Evolutionary conservation across 371 early-diverging fungal species (phyloP), one percentile per base, ranked within the genome.

Genomic region (Apophysomyces trapeziformis): DNA sequence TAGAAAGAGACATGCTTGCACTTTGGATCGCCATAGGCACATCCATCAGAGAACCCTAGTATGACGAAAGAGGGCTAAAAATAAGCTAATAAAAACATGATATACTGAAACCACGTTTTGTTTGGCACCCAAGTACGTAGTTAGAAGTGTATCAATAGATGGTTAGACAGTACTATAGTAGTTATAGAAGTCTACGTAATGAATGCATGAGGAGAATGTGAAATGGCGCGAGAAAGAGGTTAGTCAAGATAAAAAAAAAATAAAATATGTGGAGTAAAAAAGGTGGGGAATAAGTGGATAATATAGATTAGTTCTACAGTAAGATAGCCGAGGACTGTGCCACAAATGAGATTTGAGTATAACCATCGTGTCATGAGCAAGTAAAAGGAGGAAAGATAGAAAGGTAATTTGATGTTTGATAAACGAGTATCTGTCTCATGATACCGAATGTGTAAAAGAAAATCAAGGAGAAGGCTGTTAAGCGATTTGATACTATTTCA

Each of bases 231-330:
- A 13, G 16, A 18, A 12, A 13, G 54, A 50, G 18, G 16, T 9
- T 4, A 9, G 7, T 21, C 16, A 21, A 50, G 21, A 50, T 18
- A 18, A 50, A 9, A 21, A 50, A 9, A 21, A 4, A 50, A 50
- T 21, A 26, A 50, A 50, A 50, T 50, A 50, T 50, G 54, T 50
- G 54, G 54, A 50, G 54, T 50, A 50, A 50, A 50, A 50, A 50
- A 50, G 54, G n/a, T n/a, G 54, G 54, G 54, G 54, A 50, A 26
- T 21, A 18, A 16, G 9, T 41, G 13, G 41, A 8, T 8, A 41
- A 3, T 8, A 13, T 41, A 41, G 13, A 41, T 41, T 13, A 21
- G 7, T 21, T 50, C 54, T 50, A 16, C 54, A 50, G n/a, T 50
- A 26, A 50, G 16, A n/a, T 45, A 13, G 2, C 9, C 21, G 9